Base-by-base conservation (phyloP, 2,329 filamentous ascomycete species). In the Escovopsis sp. region DNA sequence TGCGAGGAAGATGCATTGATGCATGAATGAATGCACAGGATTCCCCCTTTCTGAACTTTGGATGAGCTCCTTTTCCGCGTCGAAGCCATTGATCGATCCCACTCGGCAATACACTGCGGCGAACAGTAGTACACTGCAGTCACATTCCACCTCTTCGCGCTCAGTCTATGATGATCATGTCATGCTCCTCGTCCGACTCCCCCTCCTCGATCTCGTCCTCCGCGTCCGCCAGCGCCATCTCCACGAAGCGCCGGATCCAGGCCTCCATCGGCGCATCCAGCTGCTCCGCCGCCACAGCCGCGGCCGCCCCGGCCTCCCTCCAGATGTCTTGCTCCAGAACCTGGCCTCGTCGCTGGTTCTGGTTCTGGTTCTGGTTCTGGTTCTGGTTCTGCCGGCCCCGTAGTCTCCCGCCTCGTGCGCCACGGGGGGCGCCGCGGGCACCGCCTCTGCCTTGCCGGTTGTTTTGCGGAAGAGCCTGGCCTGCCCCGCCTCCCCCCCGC, bases 171-270 rank as follows among this genome's bases (percentile, higher is more conserved):
- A 41, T 48, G 42, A 49, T 50, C 14, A 44, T 38, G 12, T 39
- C 46, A 33, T 49, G 53, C n/a, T 61, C 58, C 20, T 57, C 53
- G 43, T 58, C 59, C 33, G 53, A 60, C 42, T 65, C 67, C 34
- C 61, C 66, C 2, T 42, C 50, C 7, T 45, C 50, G 41, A 63
- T 57, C 39, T 66, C 61, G 50, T 73, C 65, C 53, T 75, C 71
- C 47, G 67, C 59, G 48, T 75, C 71, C 30, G 67, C 58, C 41
- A 74, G 59, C 4, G 71, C 71, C 49, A 72, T 63, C 53, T 66
- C 65, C 39, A 75, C 69, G 51, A 75, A 74, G 41, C 65, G 63
- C 38, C 70, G 63, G 36, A 75, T 59, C 71, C 71, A 75, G 30
- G 66, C 70, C 47, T 63, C 63, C 43, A 73, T 64, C 15, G 53